Evolutionary conservation across 257 asterid genomes (phyloP), one percentile per base, ranked within the genome.

Genomic region (Fraxinus pennsylvanica): DNA sequence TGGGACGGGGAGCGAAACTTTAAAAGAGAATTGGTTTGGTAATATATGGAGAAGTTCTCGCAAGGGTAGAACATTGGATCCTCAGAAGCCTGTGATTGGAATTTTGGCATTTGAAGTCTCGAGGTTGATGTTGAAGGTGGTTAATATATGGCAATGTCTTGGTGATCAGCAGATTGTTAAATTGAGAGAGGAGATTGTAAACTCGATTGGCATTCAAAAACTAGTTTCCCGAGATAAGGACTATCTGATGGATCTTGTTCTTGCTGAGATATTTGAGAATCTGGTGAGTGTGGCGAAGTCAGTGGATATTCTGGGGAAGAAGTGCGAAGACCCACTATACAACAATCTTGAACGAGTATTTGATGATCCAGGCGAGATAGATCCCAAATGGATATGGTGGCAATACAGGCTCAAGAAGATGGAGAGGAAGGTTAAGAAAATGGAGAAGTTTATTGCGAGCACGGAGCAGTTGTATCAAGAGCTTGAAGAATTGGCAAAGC

Each of bases 361-460:
- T 78, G 90, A 85, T 39, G 85, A 86, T 17, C 81, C 84, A 0
- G 79, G 79, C 69, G 91, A 86, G 82, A 81, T 87, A 54, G 92
- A 87, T 79, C 86, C 88, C 39, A 86, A 89, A 52, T 86, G 92
- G 87, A 50, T 54, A 79, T 84, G 83, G 45, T 86, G 92, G 92
- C 88, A 84, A 71, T 90, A 85, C 76, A 88, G 70, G 90, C 73
- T 76, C 27, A 95, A 88, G 89, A 89, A 93, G 86, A 95, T 93
- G 96, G 97, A 93, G 80, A 91, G 88, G 81, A 93, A 89, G 80
- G 87, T 88, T 32, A 93, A 86, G 96, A 91, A 95, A 82, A 95
- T 95, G 99, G 96, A 91, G 81, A 93, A 85, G 73, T 91, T 89
- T 88, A 90, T 93, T 75, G 96, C 86, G 0, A 88, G 89, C 38